phyloP scores from a whole-genome alignment of 345 rosid genomes.

The Eucalyptus globulus region DNA sequence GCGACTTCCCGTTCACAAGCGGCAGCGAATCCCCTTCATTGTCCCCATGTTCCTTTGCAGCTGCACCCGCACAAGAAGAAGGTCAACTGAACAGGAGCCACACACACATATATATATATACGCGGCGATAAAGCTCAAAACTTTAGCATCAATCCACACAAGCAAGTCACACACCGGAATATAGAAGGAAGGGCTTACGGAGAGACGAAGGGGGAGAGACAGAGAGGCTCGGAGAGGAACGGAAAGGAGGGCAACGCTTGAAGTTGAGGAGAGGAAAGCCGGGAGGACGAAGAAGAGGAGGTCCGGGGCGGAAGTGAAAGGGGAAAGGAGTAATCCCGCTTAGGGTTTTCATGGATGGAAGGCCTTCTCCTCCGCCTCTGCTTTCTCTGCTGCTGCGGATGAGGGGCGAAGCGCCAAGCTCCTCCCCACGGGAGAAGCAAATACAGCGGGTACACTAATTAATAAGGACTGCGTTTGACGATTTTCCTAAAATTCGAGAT shows the following conservation, averaged over 20 bases:
- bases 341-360: conserved; percentile 10
- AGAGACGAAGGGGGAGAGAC: conserved; percentile 19
- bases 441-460: too few relatives aligned
- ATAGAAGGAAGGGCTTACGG: conserved; percentile 2
- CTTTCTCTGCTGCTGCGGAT: neutral
- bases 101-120: neutral
- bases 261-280: conserved; percentile 10
- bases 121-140: neutral
- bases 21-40: neutral
- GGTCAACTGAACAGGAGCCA: neutral
- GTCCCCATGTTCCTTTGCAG: conserved; percentile 24
- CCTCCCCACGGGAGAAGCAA: neutral
- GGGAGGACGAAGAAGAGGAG: conserved; percentile 9
- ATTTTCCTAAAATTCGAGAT: too few relatives aligned
- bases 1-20: neutral
- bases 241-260: conserved; percentile 2
- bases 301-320: neutral
- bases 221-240: neutral
- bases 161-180: neutral
- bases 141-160: neutral
- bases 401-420: neutral
- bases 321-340: conserved; percentile 17
- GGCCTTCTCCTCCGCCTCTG: neutral
- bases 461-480: too few relatives aligned
- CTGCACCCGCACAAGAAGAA: conserved; percentile 6